phyloP scores from a whole-genome alignment of 2,329 filamentous ascomycete genomes.

The Aphanocladium album region DNA sequence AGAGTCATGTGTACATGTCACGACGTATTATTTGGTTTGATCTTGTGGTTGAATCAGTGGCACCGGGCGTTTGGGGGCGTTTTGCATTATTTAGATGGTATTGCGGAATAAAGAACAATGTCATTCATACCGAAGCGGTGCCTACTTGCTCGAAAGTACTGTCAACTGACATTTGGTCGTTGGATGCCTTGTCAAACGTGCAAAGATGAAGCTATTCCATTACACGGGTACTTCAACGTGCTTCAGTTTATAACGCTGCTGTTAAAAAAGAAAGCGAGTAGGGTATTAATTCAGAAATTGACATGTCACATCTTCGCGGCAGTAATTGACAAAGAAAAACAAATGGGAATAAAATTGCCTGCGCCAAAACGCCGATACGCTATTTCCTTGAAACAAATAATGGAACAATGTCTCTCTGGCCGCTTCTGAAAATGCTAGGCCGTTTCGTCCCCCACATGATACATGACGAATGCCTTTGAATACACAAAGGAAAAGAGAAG shows the following conservation, averaged over 20 bases:
- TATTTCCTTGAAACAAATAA: not conserved
- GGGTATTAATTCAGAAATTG: not conserved
- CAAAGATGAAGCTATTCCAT: no score
- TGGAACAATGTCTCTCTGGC: not conserved
- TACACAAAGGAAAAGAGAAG: not conserved
- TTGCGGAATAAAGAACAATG: not conserved
- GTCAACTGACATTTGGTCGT: no score
- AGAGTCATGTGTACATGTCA: constrained; percentile 10
- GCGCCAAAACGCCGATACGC: constrained; percentile 8
- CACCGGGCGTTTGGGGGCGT: constrained; percentile 7
- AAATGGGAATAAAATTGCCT: not conserved
- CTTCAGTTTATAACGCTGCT: no score
- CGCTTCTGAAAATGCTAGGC: not conserved
- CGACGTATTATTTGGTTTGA: not conserved
- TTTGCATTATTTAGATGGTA: constrained; percentile 5
- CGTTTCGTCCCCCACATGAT: not conserved
- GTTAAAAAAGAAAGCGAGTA: no score
- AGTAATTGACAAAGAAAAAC: not conserved
- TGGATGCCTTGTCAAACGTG: no score
- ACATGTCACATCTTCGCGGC: no score
- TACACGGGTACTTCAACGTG: no score
- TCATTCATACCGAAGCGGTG: no score
- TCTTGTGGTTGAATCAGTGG: constrained; percentile 4
- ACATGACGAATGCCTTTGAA: not conserved
- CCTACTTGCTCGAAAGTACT: no score